Base-by-base conservation (phyloP, 225 moss, liverwort and hornwort genomes). In the Physcomitrellopsis africana region DNA sequence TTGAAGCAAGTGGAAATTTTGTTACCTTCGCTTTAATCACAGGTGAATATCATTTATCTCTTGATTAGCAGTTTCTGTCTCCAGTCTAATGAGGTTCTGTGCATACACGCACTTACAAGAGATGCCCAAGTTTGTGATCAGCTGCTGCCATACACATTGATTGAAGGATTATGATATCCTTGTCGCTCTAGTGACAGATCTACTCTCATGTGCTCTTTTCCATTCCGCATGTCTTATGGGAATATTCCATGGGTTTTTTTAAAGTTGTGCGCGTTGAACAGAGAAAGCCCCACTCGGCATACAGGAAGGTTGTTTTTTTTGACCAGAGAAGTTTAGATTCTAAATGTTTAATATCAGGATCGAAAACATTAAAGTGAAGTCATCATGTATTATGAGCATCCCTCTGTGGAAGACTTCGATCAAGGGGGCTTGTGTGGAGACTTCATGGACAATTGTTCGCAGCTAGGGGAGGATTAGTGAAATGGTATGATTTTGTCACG, bases 41-140 rank as follows among this genome's bases (percentile, higher is more conserved):
- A 37, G 32, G 32, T 37, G 32, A 37, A 37, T 1, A 37, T 37
- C 32, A 7, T 61, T 66, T 22, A 16, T 1, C 51, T 67, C 55
- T 61, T 68, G 71, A 37, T 37, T 37, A 46, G 72, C 71, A 75
- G 68, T 68, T 72, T 55, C 72, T 72, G 74, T 46, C 67, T 20
- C 47, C n/a, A 62, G 54, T 67, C 26, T 56, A 53, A 59, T 3
- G 81, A 79, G 79, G 69, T 49, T 67, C 63, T 71, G 43, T 86
- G 86, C 83, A 77, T 27, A 77, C 80, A 79, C 55, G 44, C 69
- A 77, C 73, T 70, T 76, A 72, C 76, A 81, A 76, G 81, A 81
- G 85, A 83, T 47, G 59, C 51, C 76, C 19, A 66, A 66, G 55
- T 54, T 20, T 70, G 68, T 70, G 59, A 41, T 66, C 59, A 69